phyloP scores from a whole-genome alignment of 2,329 filamentous ascomycete species.

The Clonostachys rhizophaga region DNA sequence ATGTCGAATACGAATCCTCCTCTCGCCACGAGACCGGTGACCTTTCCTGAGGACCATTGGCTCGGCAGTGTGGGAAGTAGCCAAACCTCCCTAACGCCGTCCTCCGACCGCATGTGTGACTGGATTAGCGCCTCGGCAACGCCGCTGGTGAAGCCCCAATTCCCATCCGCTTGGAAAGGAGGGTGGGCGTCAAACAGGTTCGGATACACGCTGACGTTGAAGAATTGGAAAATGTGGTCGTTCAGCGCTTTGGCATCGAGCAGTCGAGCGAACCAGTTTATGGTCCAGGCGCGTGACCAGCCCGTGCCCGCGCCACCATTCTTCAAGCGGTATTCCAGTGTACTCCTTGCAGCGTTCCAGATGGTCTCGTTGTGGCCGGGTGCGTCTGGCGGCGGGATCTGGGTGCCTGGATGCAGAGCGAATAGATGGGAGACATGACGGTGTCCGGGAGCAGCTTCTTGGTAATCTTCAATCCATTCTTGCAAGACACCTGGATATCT shows the following conservation, averaged over 20 bases:
- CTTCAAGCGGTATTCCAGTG: neutral
- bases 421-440: conserved; percentile 46
- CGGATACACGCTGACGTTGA: conserved; percentile 2
- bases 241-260: neutral
- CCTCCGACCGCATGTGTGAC: conserved; percentile 12
- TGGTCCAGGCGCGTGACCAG: conserved; percentile 5
- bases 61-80: conserved; percentile 12
- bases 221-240: conserved; percentile 4
- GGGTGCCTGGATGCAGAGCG: conserved; percentile 36
- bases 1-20: conserved; percentile 2
- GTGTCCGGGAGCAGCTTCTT: conserved; percentile 38
- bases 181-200: conserved; percentile 1
- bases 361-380: conserved; percentile 1
- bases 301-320: conserved; percentile 1
- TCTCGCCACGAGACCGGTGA: conserved; percentile 1
- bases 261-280: conserved; percentile 2
- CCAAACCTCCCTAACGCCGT: conserved; percentile 10
- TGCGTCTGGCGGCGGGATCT: conserved; percentile 8
- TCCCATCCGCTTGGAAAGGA: conserved; percentile 24
- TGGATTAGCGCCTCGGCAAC: conserved; percentile 39
- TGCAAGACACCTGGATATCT: conserved; percentile 5
- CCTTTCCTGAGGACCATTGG: neutral
- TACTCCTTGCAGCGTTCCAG: neutral
- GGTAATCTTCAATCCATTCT: conserved; percentile 32
- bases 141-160: conserved; percentile 36